Evolutionary conservation across 2,329 filamentous ascomycete species (phyloP), one percentile per base, ranked within the genome.

Genomic region (Fusarium tupiense): DNA sequence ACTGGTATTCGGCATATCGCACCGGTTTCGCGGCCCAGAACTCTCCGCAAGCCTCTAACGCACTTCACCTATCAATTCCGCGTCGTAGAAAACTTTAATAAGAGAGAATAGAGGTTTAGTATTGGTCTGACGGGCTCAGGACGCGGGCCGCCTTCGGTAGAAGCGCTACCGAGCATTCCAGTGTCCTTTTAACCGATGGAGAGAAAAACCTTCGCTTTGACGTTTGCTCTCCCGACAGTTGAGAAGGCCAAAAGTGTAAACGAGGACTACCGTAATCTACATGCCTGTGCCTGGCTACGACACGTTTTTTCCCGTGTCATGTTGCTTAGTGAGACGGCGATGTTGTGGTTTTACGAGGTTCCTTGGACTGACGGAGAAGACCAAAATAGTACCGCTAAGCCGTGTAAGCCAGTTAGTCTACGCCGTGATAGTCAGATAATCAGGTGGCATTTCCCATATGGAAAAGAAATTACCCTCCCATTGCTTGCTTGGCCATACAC

Each of bases 311-410:
- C n/a, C 35, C 37, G 19, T 53, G 41, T 33, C 29, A 60, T 58
- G 37, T 54, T 43, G 47, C 47, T 56, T 52, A 38, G 41, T 33
- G 53, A 64, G 44, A 31, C 35, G 62, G 63, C 54, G 53, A 44
- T 50, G 62, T 71, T 61, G 49, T 24, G 49, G 49, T 52, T 52
- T 52, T 58, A 67, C 71, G 59, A 59, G 58, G 41, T 35, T 70
- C 59, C 35, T 46, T 43, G 19, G 46, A 47, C 35, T 29, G 16
- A 33, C 40, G 46, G 44, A 58, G 47, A 37, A 16, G 53, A 74
- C 72, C 47, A 70, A 74, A 77, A 77, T 76, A 76, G 75, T 47
- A 49, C 46, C 57, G 37, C 40, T 54, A 29, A 71, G 57, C 58
- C 62, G 58, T 66, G 49, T 41, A 62, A 65, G 60, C 53, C 67